These are phyloP conservation scores for Hypocrella siamensis DNA, from an alignment of 2,329 filamentous ascomycete genomes.

Conservation along the genomic window DNA sequence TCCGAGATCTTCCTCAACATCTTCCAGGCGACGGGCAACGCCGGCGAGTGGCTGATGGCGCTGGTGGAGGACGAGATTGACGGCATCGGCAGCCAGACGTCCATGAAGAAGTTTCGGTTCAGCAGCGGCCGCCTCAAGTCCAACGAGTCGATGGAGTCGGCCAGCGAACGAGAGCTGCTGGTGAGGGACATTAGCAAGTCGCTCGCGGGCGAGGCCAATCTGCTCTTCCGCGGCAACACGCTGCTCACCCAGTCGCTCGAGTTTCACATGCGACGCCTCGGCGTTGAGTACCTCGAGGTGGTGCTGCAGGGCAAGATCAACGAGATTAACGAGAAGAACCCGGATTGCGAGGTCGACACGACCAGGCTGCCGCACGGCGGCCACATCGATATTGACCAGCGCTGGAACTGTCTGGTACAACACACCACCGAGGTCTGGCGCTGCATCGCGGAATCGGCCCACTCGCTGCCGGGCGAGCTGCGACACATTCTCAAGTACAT, in stretches of 20 bases:
- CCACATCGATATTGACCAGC: constrained; percentile 59
- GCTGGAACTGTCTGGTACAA: constrained; percentile 64
- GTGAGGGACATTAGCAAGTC: constrained; percentile 68
- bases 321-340: constrained; percentile 81
- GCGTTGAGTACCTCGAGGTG: constrained; percentile 83
- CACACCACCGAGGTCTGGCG: constrained; percentile 77
- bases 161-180: constrained; percentile 51
- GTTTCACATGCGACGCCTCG: constrained; percentile 86
- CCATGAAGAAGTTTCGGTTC: constrained; percentile 58
- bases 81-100: constrained; percentile 68
- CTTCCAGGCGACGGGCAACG: constrained; percentile 78
- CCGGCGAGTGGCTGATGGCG: constrained; percentile 79
- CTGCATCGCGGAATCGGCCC: constrained; percentile 60
- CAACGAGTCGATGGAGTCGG: constrained; percentile 48
- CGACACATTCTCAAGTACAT: constrained; percentile 82
- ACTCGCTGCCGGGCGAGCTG: constrained; percentile 64
- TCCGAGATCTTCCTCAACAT: constrained; percentile 85
- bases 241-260: constrained; percentile 86
- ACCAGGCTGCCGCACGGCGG: constrained; percentile 45
- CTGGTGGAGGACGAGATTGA: constrained; percentile 96
- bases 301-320: constrained; percentile 70
- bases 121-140: constrained; percentile 54
- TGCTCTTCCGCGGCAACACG: constrained; percentile 90
- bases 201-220: constrained; percentile 74
- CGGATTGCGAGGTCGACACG: constrained; percentile 90